Base-by-base conservation (phyloP, 371 early-diverging fungal genomes). In the Actinomortierella wolfii region DNA sequence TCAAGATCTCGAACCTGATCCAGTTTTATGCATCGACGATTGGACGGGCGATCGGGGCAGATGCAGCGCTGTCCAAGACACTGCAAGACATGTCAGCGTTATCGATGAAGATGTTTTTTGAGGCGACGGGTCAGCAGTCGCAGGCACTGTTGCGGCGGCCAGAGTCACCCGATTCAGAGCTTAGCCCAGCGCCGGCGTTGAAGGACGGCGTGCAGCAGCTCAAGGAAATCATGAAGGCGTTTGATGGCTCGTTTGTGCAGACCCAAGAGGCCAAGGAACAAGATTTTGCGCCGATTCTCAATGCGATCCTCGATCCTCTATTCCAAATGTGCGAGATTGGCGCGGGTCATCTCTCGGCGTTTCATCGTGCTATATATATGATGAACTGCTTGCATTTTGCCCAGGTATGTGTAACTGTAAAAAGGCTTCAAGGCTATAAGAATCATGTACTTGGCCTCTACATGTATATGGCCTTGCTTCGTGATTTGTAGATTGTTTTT, bases 201-300 rank as follows among this genome's bases (percentile, higher is more conserved):
- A 84, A 89, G 57, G 90, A 90, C 24, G 81, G 87, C 56, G 77
- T 89, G 1, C 61, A 80, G 24, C 90, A 91, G 56, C 59, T 92
- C 86, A 89, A 89, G 78, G 92, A 91, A 61, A 88, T 94, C 39
- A 81, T 92, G 79, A 85, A 88, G 21, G 89, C 91, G 0, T 92
- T 92, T 63, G 91, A 92, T 43, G 83, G 87, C 1, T 89, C 91
- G 0, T 80, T 89, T 49, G 78, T 90, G 24, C 76, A 84, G 78
- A 24, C 79, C 80, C 8, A 84, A 83, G 56, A 34, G 34, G 34
- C 34, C 7, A 34, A 34, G 34, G 34, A 4, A 34, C 73, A 79
- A 55, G 81, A 87, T 50, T 88, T 92, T 79, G 77, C 79, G 15
- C 79, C 83, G 21, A 88, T 89, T 13, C 56, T 92, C 43, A 78